phyloP scores from a whole-genome alignment of 352 stramenopile species.

The Pythium chondricola region DNA sequence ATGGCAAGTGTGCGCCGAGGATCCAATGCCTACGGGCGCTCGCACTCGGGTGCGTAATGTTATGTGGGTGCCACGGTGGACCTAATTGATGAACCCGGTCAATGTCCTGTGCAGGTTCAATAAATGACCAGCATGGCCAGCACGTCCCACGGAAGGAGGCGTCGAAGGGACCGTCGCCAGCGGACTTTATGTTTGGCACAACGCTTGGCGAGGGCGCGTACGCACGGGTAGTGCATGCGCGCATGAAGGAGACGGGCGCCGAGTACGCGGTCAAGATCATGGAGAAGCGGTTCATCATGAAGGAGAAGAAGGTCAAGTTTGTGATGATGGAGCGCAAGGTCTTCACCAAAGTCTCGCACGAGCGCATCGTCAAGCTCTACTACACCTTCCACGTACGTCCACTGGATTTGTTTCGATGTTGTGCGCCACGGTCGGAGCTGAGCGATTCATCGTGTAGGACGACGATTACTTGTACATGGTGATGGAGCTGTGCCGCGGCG shows the following conservation, averaged over 20 bases:
- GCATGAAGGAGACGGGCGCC: constrained; percentile 82
- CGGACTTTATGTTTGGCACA: constrained; percentile 87
- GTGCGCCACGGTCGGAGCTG: too few relatives aligned
- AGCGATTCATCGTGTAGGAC: constrained; percentile 30
- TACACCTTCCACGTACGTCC: constrained; percentile 82
- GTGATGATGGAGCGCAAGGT: constrained; percentile 91
- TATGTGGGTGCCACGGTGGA: background rate
- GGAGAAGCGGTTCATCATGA: constrained; percentile 88
- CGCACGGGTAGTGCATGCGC: constrained; percentile 80
- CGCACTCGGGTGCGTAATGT: constrained; percentile 3
- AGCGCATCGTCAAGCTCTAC: constrained; percentile 87
- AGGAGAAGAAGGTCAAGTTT: constrained; percentile 90
- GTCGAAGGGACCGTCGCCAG: constrained; percentile 57
- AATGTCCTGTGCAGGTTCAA: background rate
- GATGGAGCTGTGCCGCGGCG: constrained; percentile 84
- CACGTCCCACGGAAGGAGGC: constrained; percentile 8
- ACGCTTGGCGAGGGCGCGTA: constrained; percentile 87
- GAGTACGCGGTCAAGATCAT: constrained; percentile 92
- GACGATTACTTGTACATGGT: constrained; percentile 89
- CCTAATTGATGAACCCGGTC: background rate
- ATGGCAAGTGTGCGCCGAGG: constrained; percentile 14
- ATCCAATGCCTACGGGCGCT: constrained; percentile 9
- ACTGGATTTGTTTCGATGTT: background rate
- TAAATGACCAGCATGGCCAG: constrained; percentile 10
- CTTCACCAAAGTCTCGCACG: constrained; percentile 84